Conservation (phyloP, 257 asterid genomes). For the Petunia secreta region DNA sequence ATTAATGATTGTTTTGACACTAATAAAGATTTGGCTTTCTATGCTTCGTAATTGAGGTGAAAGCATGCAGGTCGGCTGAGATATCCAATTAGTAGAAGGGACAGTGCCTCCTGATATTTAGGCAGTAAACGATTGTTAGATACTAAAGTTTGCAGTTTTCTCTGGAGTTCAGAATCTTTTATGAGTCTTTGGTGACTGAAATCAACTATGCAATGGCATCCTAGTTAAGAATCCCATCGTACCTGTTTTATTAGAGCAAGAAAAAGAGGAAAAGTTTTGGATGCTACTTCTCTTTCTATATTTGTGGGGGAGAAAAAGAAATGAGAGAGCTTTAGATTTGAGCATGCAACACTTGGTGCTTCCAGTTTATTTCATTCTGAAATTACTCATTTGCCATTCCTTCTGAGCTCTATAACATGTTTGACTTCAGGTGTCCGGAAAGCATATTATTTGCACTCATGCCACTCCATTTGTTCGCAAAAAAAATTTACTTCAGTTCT, state of each 20-base stretch:
- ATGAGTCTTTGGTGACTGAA: background rate
- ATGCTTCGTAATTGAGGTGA: too few relatives aligned
- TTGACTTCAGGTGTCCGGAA: background rate
- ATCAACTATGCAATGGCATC: constrained; percentile 10
- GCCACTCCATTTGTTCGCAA: background rate
- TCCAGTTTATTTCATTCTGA: background rate
- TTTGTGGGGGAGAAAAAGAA: background rate
- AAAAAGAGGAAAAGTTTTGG: background rate
- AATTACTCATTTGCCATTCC: background rate
- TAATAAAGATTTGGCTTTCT: too few relatives aligned
- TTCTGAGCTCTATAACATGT: background rate
- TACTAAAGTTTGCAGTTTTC: background rate
- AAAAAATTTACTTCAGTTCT: constrained; percentile 8
- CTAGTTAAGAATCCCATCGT: background rate
- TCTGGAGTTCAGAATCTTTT: background rate
- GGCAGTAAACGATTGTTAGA: constrained; percentile 10
- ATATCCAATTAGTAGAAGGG: background rate
- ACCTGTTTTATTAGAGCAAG: background rate
- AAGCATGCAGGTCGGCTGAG: too few relatives aligned
- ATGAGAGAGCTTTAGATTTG: background rate
- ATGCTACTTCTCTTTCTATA: background rate
- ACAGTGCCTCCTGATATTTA: background rate
- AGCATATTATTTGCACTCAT: background rate
- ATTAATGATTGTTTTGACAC: too few relatives aligned
- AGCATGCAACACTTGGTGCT: background rate